Evolutionary conservation across 495 filamentous ascomycete genomes (phyloP).

Genomic region (Daldinia grandis): DNA sequence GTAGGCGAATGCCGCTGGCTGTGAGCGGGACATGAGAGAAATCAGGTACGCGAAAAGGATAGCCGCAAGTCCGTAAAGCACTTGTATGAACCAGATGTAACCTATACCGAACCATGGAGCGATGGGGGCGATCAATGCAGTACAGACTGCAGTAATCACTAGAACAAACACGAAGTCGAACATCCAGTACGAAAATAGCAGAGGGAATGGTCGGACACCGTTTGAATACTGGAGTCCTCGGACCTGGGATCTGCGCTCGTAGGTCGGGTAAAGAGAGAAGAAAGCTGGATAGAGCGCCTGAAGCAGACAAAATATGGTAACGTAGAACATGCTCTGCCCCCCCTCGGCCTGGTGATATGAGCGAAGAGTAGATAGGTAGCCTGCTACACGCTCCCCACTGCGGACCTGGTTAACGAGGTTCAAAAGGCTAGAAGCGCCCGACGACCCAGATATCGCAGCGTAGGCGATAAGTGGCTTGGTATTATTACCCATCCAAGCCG

Average conservation of each 20-base stretch:
- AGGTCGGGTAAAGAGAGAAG: slow-evolving; percentile 75
- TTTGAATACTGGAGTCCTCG: slow-evolving; percentile 78
- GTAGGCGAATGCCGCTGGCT: slow-evolving; percentile 74
- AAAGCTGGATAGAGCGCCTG: slow-evolving; percentile 75
- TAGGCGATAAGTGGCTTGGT: slow-evolving; percentile 63
- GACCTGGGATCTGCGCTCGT: slow-evolving; percentile 72
- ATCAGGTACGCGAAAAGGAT: slow-evolving; percentile 76
- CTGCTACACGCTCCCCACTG: slow-evolving; percentile 55
- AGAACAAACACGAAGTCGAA: slow-evolving; percentile 76
- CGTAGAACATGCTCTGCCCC: slow-evolving; percentile 63
- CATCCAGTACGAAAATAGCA: slow-evolving; percentile 71
- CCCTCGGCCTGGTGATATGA: slow-evolving; percentile 65
- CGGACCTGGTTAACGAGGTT: slow-evolving; percentile 45
- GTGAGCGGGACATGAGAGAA: slow-evolving; percentile 71
- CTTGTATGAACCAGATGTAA: slow-evolving; percentile 78
- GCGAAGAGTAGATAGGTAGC: slow-evolving; percentile 64
- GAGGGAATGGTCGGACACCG: slow-evolving; percentile 65
- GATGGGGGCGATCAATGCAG: slow-evolving; percentile 67
- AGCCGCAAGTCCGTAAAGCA: slow-evolving; percentile 77
- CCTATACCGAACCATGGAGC: slow-evolving; percentile 76
- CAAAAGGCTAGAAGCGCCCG: slow-evolving; percentile 60
- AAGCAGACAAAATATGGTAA: slow-evolving; percentile 67
- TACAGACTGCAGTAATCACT: slow-evolving; percentile 61
- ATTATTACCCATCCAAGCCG: slow-evolving; percentile 62
- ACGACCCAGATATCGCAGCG: slow-evolving; percentile 49